Conservation (phyloP, 192 early-diverging fungal genomes). For the Polychytrium aggregatum region DNA sequence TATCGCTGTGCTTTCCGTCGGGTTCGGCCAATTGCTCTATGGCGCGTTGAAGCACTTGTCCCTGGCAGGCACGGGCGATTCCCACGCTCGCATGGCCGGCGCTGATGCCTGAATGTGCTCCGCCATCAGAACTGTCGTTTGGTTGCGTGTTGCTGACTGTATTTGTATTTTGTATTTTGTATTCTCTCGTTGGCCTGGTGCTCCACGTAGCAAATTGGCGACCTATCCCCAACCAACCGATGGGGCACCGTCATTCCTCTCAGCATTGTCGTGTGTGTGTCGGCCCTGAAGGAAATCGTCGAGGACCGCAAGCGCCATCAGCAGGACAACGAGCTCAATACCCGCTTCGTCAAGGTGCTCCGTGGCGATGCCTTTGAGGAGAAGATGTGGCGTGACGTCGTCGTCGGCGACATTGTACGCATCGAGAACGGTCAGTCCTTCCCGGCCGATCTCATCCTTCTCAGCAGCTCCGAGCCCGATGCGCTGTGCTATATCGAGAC, state of each 20-base stretch:
- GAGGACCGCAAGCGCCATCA: slow-evolving; percentile 59
- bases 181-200: no score
- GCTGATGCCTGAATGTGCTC: no score
- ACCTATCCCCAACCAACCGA: slow-evolving; percentile 85
- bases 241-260: slow-evolving; percentile 80
- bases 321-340: slow-evolving; percentile 34
- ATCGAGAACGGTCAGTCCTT: slow-evolving; percentile 81
- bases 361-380: slow-evolving; percentile 51
- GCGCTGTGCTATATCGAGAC: slow-evolving; percentile 97
- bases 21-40: neutral
- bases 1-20: no score
- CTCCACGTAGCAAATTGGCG: slow-evolving; percentile 90
- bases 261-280: slow-evolving; percentile 72
- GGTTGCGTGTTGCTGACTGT: no score
- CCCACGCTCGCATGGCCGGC: no score
- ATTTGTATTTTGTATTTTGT: no score
- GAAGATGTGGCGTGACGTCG: slow-evolving; percentile 67
- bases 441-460: slow-evolving; percentile 81
- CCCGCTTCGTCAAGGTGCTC: slow-evolving; percentile 26
- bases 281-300: slow-evolving; percentile 86
- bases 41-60: no score
- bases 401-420: slow-evolving; percentile 87
- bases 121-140: no score
- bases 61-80: no score
- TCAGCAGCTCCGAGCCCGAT: slow-evolving; percentile 90